Evolutionary conservation across 2,329 filamentous ascomycete species (phyloP).

Genomic region (Ceratocystiopsis brevicomis): DNA sequence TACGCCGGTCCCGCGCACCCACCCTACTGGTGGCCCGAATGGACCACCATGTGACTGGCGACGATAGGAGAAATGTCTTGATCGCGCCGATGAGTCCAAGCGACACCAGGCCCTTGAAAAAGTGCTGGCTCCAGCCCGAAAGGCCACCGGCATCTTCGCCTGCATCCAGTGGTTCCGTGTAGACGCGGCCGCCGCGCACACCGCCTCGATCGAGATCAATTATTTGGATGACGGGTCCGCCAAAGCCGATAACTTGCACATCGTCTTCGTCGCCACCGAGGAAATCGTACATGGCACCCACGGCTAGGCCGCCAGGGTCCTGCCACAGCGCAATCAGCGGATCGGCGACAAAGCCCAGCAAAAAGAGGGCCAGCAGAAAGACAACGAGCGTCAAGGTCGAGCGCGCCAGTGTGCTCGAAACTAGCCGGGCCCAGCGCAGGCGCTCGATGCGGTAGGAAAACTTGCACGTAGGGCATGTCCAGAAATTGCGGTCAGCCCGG

Average conservation of each 20-base stretch:
- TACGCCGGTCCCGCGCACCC: constrained; percentile 41
- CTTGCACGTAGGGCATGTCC: constrained; percentile 71
- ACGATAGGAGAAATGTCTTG: constrained; percentile 58
- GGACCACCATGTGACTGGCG: constrained; percentile 61
- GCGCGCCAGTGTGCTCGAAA: constrained; percentile 49
- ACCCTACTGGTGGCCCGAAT: constrained; percentile 42
- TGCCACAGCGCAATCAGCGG: constrained; percentile 79
- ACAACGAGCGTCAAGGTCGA: constrained; percentile 52
- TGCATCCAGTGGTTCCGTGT: not conserved
- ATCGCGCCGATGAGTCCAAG: constrained; percentile 71
- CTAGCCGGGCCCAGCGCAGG: constrained; percentile 52
- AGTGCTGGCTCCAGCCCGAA: constrained; percentile 58
- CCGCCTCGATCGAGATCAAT: constrained; percentile 24
- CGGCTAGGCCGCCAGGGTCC: constrained; percentile 50
- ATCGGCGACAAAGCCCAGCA: constrained; percentile 81
- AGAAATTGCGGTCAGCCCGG: constrained; percentile 48
- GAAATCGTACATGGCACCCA: constrained; percentile 29
- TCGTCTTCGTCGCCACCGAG: constrained; percentile 16
- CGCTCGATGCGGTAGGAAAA: constrained; percentile 68
- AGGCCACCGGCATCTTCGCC: no score
- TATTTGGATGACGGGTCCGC: no score
- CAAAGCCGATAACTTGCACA: no score
- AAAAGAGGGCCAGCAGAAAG: constrained; percentile 53
- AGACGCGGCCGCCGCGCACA: constrained; percentile 2
- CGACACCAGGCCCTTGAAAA: constrained; percentile 76